Evolutionary conservation across 2,329 filamentous ascomycete genomes (phyloP).

Genomic region (Trichoderma lentiforme): DNA sequence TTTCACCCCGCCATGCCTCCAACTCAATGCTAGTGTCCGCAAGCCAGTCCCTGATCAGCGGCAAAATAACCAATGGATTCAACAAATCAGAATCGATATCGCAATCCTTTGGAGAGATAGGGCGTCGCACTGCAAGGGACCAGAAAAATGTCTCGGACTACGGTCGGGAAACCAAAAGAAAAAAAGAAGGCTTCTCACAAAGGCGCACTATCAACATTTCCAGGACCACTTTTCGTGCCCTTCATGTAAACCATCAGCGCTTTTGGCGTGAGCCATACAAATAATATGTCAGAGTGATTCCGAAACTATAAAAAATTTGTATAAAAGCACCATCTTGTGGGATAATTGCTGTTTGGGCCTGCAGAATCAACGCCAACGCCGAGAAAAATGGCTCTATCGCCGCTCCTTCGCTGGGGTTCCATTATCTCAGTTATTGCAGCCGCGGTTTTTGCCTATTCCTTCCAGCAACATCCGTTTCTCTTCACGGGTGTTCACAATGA

Average conservation of each 20-base stretch:
- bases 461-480: constrained; percentile 28
- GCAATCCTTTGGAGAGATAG: neutral
- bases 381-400: constrained; percentile 14
- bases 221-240: constrained; percentile 6
- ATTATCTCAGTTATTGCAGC: constrained; percentile 30
- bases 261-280: neutral
- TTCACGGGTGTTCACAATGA: constrained; percentile 1
- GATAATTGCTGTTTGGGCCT: neutral
- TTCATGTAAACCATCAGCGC: neutral
- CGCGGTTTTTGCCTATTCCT: constrained; percentile 33
- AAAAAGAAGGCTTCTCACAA: neutral
- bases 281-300: neutral
- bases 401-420: constrained; percentile 30
- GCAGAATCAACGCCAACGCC: neutral
- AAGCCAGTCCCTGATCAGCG: neutral
- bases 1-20: constrained; percentile 5
- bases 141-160: neutral
- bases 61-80: neutral
- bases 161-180: neutral
- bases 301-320: neutral
- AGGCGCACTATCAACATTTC: neutral
- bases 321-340: neutral
- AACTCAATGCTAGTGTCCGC: neutral
- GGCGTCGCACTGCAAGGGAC: neutral
- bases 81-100: neutral